phyloP scores from a whole-genome alignment of 805 yeast genomes.

The Zygoascus tannicola region DNA sequence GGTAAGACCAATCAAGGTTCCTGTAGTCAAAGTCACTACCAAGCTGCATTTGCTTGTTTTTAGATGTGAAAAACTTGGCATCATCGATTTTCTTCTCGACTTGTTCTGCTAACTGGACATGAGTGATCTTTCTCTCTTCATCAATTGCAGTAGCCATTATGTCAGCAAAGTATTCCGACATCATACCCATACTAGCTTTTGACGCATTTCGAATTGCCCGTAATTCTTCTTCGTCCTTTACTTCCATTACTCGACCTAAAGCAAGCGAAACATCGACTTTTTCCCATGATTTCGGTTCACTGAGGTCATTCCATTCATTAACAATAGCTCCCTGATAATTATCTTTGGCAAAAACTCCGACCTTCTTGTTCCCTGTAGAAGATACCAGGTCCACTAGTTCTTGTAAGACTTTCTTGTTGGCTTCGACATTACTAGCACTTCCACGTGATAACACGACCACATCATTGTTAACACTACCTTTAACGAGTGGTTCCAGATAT shows the following conservation, averaged over 20 bases:
- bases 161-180: slow-evolving; percentile 66
- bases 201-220: slow-evolving; percentile 58
- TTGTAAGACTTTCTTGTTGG: slow-evolving; percentile 56
- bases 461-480: slow-evolving; percentile 30
- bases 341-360: slow-evolving; percentile 72
- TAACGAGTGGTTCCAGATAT: slow-evolving; percentile 49
- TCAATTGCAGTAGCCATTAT: slow-evolving; percentile 83
- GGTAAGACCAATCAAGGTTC: slow-evolving; percentile 84
- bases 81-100: slow-evolving; percentile 79
- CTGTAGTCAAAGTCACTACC: slow-evolving; percentile 67
- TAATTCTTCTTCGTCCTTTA: slow-evolving; percentile 74
- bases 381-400: slow-evolving; percentile 38
- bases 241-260: slow-evolving; percentile 51
- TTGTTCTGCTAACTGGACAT: slow-evolving; percentile 61
- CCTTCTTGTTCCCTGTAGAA: slow-evolving; percentile 33
- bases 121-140: slow-evolving; percentile 70
- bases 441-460: slow-evolving; percentile 55
- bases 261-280: slow-evolving; percentile 44
- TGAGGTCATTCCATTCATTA: slow-evolving; percentile 55
- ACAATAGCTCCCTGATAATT: slow-evolving; percentile 75
- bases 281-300: slow-evolving; percentile 5
- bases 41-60: slow-evolving; percentile 42
- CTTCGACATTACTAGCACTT: slow-evolving; percentile 62
- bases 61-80: slow-evolving; percentile 47
- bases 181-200: slow-evolving; percentile 65